phyloP scores from a whole-genome alignment of 75 land plant species.

The Selaginella moellendorffii region DNA sequence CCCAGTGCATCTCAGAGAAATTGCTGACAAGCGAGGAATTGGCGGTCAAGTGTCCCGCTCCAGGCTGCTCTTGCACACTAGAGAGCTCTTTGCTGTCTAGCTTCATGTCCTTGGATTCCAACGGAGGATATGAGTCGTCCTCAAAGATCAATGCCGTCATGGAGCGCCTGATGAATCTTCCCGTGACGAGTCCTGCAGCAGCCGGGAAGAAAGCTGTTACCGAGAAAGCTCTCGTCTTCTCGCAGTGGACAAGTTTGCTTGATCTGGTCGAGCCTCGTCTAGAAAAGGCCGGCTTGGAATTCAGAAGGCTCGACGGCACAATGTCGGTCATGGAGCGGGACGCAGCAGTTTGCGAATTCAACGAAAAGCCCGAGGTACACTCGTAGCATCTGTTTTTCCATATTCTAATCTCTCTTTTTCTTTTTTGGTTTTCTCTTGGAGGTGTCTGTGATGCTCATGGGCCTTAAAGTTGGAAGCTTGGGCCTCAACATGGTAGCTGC shows the following conservation, averaged over 20 bases:
- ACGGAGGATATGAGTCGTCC: no score
- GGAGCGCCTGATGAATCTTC: slow-evolving; percentile 39
- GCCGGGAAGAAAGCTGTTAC: no score
- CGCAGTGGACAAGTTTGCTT: slow-evolving; percentile 97
- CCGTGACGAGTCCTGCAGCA: no score
- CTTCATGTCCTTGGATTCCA: no score
- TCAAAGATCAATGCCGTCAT: slow-evolving; percentile 70
- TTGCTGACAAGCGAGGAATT: slow-evolving; percentile 52
- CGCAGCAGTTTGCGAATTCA: slow-evolving; percentile 83
- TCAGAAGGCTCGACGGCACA: slow-evolving; percentile 84
- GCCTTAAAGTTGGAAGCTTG: slow-evolving; percentile 84
- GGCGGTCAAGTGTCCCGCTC: slow-evolving; percentile 30
- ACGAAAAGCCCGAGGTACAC: slow-evolving; percentile 71
- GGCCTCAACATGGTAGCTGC: slow-evolving; percentile 95
- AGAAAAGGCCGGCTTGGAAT: slow-evolving; percentile 34
- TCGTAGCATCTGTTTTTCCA: no score
- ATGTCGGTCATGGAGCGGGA: slow-evolving; percentile 71
- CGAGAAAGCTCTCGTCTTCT: slow-evolving; percentile 77
- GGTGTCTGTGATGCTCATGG: slow-evolving; percentile 92
- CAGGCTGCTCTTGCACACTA: slow-evolving; percentile 14
- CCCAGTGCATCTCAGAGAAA: slow-evolving; percentile 61
- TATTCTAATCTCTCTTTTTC: no score
- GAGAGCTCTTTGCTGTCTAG: no score
- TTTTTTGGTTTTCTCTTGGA: slow-evolving; percentile 18
- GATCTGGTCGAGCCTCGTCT: slow-evolving; percentile 64